phyloP scores from a whole-genome alignment of 2,329 filamentous ascomycete genomes.

The Paecilomyces niveus region DNA sequence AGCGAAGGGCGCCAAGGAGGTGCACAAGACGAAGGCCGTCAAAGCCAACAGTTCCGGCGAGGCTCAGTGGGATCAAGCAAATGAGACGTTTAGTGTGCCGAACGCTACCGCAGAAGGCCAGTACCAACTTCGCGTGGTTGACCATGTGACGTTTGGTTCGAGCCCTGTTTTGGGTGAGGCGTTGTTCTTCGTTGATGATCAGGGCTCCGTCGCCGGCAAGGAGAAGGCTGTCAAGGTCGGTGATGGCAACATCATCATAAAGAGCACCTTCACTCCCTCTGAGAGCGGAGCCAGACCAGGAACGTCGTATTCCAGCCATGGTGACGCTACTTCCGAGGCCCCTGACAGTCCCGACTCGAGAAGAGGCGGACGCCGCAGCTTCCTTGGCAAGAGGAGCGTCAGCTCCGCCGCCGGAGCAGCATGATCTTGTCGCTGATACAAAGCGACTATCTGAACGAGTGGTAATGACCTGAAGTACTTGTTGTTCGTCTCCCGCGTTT shows the following conservation, averaged over 20 bases:
- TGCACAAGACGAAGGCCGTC: slow-evolving; percentile 89
- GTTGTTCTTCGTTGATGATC: slow-evolving; percentile 87
- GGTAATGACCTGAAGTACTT: not conserved
- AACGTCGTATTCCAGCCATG: slow-evolving; percentile 26
- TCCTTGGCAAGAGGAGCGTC: slow-evolving; percentile 38
- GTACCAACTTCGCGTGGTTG: slow-evolving; percentile 80
- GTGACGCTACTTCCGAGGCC: slow-evolving; percentile 18
- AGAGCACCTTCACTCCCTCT: slow-evolving; percentile 60
- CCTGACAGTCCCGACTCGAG: slow-evolving; percentile 35
- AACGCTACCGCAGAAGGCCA: slow-evolving; percentile 70
- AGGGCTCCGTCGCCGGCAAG: slow-evolving; percentile 52
- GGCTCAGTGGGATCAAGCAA: slow-evolving; percentile 57
- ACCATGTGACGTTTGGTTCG: slow-evolving; percentile 75
- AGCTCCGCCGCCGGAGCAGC: not conserved
- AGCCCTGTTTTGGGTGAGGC: slow-evolving; percentile 80
- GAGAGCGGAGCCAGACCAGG: slow-evolving; percentile 34
- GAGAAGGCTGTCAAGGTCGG: slow-evolving; percentile 73
- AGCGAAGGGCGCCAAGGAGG: slow-evolving; percentile 62
- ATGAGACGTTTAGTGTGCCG: slow-evolving; percentile 66
- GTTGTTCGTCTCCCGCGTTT: not conserved
- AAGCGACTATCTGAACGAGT: not conserved
- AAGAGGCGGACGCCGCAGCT: slow-evolving; percentile 36
- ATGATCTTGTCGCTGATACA: not conserved
- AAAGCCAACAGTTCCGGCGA: slow-evolving; percentile 59
- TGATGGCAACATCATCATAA: slow-evolving; percentile 62